Percentiles rank a stretch among this genome's conserved stretches.
These are phyloP conservation scores for Tricholoma sp. DNA, from an alignment of 768 basidiomycete species.

Conservation along the genomic window DNA sequence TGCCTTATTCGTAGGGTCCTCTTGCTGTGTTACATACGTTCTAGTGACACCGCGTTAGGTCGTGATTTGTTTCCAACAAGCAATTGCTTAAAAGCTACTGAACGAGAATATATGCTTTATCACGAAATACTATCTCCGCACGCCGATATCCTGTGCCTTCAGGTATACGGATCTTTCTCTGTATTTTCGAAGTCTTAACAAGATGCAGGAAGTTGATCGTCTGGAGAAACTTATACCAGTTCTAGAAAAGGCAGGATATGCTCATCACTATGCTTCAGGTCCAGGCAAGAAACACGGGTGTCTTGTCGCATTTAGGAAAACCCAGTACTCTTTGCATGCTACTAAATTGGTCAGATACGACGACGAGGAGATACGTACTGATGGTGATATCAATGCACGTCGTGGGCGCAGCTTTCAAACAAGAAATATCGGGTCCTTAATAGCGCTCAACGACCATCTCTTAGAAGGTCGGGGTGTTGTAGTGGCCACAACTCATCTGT, in stretches of 20 bases:
- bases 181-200: neutral
- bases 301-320: conserved; percentile 67
- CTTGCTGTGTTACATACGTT: neutral
- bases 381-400: conserved; percentile 29
- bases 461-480: conserved; percentile 52
- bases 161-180: conserved; percentile 39
- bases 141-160: conserved; percentile 85
- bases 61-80: conserved; percentile 82
- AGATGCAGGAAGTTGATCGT: conserved; percentile 77
- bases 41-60: conserved; percentile 34
- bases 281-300: conserved; percentile 81
- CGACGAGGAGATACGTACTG: conserved; percentile 43
- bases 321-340: conserved; percentile 41
- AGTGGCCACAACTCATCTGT: conserved; percentile 87
- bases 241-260: conserved; percentile 62
- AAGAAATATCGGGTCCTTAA: conserved; percentile 75
- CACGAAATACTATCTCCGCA: conserved; percentile 66
- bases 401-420: conserved; percentile 64
- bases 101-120: conserved; percentile 72
- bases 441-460: conserved; percentile 51
- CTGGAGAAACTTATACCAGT: conserved; percentile 67
- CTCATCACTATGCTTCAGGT: conserved; percentile 61
- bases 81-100: conserved; percentile 71
- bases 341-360: conserved; percentile 65
- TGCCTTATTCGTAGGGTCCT: conserved; percentile 66